phyloP scores from a whole-genome alignment of 176 grass and related monocot genomes.

The Oryza coarctata region DNA sequence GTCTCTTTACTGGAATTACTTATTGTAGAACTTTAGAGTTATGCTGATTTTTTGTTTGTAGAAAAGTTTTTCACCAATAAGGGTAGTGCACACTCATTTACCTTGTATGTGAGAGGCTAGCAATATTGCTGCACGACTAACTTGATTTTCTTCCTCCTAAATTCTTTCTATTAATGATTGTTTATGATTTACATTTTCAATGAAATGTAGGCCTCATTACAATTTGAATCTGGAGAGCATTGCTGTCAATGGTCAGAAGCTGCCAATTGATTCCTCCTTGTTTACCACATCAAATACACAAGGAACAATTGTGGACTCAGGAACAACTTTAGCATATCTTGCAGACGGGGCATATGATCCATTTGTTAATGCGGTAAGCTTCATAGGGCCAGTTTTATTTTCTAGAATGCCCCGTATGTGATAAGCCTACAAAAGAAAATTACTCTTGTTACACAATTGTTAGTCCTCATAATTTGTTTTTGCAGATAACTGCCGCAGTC shows the following conservation, averaged over 20 bases:
- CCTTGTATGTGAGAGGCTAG: not conserved
- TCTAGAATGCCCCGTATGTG: not conserved
- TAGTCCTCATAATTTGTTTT: slow-evolving; percentile 11
- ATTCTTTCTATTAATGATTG: slow-evolving; percentile 1
- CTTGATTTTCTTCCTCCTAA: not conserved
- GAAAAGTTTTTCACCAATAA: not conserved
- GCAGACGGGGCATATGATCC: slow-evolving; percentile 90
- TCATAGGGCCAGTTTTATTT: slow-evolving; percentile 1
- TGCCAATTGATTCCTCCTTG: slow-evolving; percentile 71
- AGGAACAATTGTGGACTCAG: slow-evolving; percentile 96
- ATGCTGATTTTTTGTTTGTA: slow-evolving; percentile 25
- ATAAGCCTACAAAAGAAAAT: not conserved
- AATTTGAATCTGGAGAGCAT: slow-evolving; percentile 94
- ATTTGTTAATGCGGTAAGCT: slow-evolving; percentile 85
- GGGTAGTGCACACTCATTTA: not conserved
- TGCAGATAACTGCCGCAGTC: slow-evolving; percentile 75
- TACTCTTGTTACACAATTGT: not conserved
- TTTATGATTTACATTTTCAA: slow-evolving; percentile 31
- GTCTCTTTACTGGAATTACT: slow-evolving; percentile 31
- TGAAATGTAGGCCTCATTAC: slow-evolving; percentile 81
- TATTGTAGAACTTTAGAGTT: slow-evolving; percentile 12
- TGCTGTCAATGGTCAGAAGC: slow-evolving; percentile 80
- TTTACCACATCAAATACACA: slow-evolving; percentile 90
- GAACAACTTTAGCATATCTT: slow-evolving; percentile 92
- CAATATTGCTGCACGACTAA: not conserved